Conservation (phyloP, 371 early-diverging fungal species). For the Circinella minor region DNA sequence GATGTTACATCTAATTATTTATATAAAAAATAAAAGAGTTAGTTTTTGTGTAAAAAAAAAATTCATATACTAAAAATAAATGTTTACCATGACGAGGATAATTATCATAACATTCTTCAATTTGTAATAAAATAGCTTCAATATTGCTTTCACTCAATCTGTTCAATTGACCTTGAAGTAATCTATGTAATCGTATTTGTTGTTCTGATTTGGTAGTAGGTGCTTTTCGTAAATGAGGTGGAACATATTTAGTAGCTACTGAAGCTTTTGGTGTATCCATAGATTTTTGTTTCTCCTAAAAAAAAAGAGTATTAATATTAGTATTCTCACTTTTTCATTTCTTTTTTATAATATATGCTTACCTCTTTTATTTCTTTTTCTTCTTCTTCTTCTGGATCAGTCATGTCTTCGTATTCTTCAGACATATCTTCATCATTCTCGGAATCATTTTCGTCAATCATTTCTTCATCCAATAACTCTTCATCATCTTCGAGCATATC, state of each 20-base stretch:
- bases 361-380: conserved; percentile 24
- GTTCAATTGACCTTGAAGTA: conserved; percentile 88
- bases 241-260: conserved; percentile 74
- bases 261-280: neutral
- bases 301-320: too few relatives aligned
- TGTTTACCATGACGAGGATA: conserved; percentile 80
- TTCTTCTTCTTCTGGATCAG: conserved; percentile 24
- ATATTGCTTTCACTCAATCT: conserved; percentile 90
- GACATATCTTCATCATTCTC: conserved; percentile 16
- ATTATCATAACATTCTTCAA: conserved; percentile 80
- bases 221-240: conserved; percentile 85
- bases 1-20: conserved; percentile 76
- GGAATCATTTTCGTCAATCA: conserved; percentile 23
- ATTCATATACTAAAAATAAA: neutral
- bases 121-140: conserved; percentile 79
- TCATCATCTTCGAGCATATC: conserved; percentile 25
- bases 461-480: conserved; percentile 22
- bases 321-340: conserved; percentile 24
- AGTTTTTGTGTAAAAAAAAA: too few relatives aligned
- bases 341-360: conserved; percentile 14
- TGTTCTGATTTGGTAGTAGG: conserved; percentile 62
- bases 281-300: conserved; percentile 9
- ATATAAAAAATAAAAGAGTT: neutral
- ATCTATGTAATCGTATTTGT: conserved; percentile 71
- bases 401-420: conserved; percentile 14